These are phyloP conservation scores for Cunninghamia lanceolata DNA, from an alignment of 75 land plant genomes.

Conservation along the genomic window DNA sequence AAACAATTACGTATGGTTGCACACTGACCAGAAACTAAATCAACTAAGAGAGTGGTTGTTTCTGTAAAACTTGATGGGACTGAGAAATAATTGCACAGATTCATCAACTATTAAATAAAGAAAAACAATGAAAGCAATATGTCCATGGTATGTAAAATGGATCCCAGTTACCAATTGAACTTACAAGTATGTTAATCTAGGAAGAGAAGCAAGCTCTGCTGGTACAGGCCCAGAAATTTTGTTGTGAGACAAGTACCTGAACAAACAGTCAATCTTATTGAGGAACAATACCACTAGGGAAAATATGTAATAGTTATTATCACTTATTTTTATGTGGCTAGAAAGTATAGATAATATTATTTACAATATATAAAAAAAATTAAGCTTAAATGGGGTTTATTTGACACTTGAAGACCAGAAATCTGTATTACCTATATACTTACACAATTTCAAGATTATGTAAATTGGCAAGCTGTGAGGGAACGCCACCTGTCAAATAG, in stretches of 20 bases:
- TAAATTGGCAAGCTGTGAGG: conserved; percentile 71
- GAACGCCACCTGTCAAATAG: conserved; percentile 76
- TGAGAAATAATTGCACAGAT: not conserved
- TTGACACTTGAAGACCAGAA: not conserved
- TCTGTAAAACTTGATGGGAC: not conserved
- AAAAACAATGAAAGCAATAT: not conserved
- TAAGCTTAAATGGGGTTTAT: not conserved
- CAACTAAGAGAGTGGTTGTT: not conserved
- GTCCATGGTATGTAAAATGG: not conserved
- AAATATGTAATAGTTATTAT: not conserved
- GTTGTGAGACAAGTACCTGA: conserved; percentile 79
- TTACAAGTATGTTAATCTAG: conserved; percentile 67
- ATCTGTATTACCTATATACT: conserved; percentile 18
- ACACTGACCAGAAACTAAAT: not conserved
- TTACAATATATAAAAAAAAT: not conserved
- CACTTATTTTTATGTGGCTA: not conserved
- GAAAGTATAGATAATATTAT: not conserved
- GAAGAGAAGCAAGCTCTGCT: conserved; percentile 60
- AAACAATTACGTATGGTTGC: not conserved
- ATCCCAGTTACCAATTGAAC: conserved; percentile 8
- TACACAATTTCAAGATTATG: conserved; percentile 78
- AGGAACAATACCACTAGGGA: not conserved
- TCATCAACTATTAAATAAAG: not conserved
- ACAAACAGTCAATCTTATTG: conserved; percentile 2
- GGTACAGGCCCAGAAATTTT: conserved; percentile 72